Base-by-base conservation (phyloP, 805 yeast genomes). In the Scheffersomyces ergatensis region DNA sequence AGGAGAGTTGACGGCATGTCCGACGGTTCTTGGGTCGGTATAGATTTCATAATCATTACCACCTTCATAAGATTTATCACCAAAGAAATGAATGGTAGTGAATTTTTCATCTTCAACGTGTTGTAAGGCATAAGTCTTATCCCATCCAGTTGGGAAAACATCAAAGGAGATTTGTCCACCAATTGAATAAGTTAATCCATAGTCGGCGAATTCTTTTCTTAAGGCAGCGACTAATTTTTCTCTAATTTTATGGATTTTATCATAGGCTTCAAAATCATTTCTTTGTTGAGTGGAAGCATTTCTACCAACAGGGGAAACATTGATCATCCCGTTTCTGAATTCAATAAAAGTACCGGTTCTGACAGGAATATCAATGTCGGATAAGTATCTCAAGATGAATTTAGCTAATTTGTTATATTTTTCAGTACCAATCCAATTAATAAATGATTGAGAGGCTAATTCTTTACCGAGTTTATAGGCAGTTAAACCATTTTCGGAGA, bases 81-180 rank as follows among this genome's bases (percentile, higher is more conserved):
- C 99, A 63, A 93, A 93, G 82, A 93, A 93, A 76, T 93, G 98
- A 58, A 93, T 89, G 55, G 80, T 77, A 59, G 82, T 76, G 74
- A 90, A 93, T 51, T 85, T 82, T 70, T 92, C 97, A 45, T 75
- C 67, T 58, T 72, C 88, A 55, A 93, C 90, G 70, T 92, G 99
- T 70, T 85, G 89, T 63, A 93, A 80, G 70, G 96, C 88, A 76
- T 92, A 93, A 47, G 99, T 93, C 81, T 93, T 93, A 72, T 93
- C 99, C 99, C 99, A 93, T 62, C 99, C 99, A 49, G 97, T 88
- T 75, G 99, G 99, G 92, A 93, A 93, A 50, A 93, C 98, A 61
- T 93, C 99, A 59, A 93, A 93, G 26, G 98, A 92, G 66, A 93
- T 93, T 78, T 93, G 98, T 56, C 99, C 99, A 68, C 99, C 99